phyloP scores from a whole-genome alignment of 2,329 filamentous ascomycete species.

The Dactylellina cionopaga region DNA sequence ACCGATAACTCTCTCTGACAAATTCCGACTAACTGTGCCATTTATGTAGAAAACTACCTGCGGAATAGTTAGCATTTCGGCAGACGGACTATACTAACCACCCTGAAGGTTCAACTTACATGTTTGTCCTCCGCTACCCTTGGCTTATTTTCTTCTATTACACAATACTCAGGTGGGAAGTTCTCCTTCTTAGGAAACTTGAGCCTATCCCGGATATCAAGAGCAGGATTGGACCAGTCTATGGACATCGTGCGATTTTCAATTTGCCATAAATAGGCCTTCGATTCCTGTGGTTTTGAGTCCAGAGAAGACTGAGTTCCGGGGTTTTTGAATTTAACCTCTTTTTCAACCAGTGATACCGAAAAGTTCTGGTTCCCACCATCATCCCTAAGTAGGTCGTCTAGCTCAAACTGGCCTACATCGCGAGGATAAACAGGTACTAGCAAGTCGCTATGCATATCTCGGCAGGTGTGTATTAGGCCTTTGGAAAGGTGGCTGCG shows the following conservation, averaged over 20 bases:
- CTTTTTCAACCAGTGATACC: background rate
- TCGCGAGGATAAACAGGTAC: constrained; percentile 2
- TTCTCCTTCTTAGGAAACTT: background rate
- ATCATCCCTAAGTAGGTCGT: background rate
- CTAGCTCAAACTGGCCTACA: background rate
- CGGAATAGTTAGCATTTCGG: background rate
- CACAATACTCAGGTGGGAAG: background rate
- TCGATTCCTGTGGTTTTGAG: background rate
- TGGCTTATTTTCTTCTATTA: background rate
- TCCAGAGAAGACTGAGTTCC: too few species aligned
- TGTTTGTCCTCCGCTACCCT: background rate
- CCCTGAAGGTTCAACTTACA: background rate
- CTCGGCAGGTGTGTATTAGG: background rate
- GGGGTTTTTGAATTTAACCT: background rate
- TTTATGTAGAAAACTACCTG: constrained; percentile 26
- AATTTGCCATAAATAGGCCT: constrained; percentile 5
- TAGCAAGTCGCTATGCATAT: background rate
- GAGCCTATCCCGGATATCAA: background rate
- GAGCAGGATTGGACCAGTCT: constrained; percentile 15
- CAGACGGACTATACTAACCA: background rate
- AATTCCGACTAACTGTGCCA: background rate
- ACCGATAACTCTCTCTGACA: background rate
- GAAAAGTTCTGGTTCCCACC: background rate
- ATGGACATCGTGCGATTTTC: background rate
- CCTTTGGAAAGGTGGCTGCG: background rate